Conservation (phyloP, 768 basidiomycete species). For the Suillus occidentalis region DNA sequence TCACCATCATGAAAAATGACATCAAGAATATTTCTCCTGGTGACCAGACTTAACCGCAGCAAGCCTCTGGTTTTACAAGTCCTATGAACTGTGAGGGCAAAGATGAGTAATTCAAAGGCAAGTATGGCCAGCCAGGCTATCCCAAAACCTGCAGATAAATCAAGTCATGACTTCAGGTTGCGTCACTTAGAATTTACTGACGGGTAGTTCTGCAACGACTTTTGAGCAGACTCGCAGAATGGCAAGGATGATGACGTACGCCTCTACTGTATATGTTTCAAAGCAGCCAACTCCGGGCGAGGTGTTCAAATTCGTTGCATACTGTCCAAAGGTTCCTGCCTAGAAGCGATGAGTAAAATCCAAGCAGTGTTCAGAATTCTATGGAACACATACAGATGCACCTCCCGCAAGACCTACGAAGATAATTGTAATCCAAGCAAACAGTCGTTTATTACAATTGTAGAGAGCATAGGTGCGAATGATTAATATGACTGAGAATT, state of each 20-base stretch:
- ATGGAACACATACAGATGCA: conserved; percentile 34
- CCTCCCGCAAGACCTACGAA: conserved; percentile 32
- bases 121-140: conserved; percentile 53
- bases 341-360: background rate
- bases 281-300: background rate
- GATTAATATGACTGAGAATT: conserved; percentile 40
- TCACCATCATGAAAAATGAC: conserved; percentile 52
- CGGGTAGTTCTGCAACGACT: background rate
- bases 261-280: background rate
- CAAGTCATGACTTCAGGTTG: background rate
- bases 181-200: background rate
- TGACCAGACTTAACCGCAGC: conserved; percentile 18
- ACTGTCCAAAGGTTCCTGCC: background rate
- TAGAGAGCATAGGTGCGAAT: conserved; percentile 56
- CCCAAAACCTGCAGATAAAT: conserved; percentile 24
- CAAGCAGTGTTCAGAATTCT: background rate
- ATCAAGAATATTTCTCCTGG: conserved; percentile 37
- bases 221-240: background rate
- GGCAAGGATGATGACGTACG: background rate
- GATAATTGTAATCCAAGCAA: conserved; percentile 36
- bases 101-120: conserved; percentile 48
- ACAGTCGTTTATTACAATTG: conserved; percentile 37
- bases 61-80: conserved; percentile 37
- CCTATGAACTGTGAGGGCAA: conserved; percentile 46
- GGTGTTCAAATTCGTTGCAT: background rate